phyloP scores from a whole-genome alignment of 805 yeast genomes.

The Cyberlindnera xishuangbannaensis region DNA sequence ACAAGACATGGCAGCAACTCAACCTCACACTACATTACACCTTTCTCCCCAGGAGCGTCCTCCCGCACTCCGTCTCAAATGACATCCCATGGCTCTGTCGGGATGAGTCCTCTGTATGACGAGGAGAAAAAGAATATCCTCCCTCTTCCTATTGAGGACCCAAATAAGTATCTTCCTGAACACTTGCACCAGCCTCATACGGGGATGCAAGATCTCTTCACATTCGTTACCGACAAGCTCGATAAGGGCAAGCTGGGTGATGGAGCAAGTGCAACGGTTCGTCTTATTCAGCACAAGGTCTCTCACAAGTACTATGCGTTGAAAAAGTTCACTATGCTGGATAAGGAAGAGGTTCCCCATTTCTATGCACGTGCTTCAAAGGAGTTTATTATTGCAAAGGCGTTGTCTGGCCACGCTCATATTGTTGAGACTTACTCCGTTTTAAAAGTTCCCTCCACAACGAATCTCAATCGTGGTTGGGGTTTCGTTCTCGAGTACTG shows the following conservation, averaged over 20 bases:
- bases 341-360: constrained; percentile 56
- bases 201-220: constrained; percentile 51
- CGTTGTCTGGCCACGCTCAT: constrained; percentile 51
- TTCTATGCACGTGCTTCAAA: constrained; percentile 60
- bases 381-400: constrained; percentile 58
- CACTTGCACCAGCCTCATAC: constrained; percentile 43
- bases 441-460: constrained; percentile 51
- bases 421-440: constrained; percentile 51
- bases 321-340: constrained; percentile 55
- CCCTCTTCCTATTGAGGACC: constrained; percentile 58
- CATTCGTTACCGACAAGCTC: constrained; percentile 30
- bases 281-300: constrained; percentile 36
- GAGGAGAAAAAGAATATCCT: constrained; percentile 44
- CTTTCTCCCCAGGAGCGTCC: constrained; percentile 13
- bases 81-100: constrained; percentile 11
- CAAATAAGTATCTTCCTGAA: constrained; percentile 57
- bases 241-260: constrained; percentile 50
- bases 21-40: constrained; percentile 1
- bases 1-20: constrained; percentile 1
- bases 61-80: constrained; percentile 28
- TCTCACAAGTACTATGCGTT: constrained; percentile 50
- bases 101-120: constrained; percentile 12
- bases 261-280: constrained; percentile 69
- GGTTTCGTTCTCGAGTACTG: constrained; percentile 67
- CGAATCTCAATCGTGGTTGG: constrained; percentile 60